Percentiles rank a stretch among this genome's conserved stretches.
Evolutionary conservation across 2,329 filamentous ascomycete species (phyloP).

Genomic region (Ophiostoma ips): DNA sequence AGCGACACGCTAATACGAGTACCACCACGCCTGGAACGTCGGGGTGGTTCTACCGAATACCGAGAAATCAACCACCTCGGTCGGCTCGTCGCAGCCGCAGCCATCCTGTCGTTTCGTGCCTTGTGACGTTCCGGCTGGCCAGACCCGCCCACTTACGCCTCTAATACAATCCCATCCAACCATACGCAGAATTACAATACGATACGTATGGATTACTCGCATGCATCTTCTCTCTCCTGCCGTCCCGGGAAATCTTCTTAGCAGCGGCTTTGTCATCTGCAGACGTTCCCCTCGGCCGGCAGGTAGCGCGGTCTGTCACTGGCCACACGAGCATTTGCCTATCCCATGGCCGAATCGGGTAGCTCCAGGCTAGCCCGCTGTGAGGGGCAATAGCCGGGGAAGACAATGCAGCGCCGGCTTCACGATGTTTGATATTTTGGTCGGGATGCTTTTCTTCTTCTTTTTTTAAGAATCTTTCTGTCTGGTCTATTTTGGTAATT

Average conservation of each 20-base stretch:
- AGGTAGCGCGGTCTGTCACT: neutral
- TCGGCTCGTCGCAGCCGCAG: neutral
- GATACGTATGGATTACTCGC: too few species aligned
- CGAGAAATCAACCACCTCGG: slow-evolving; percentile 1
- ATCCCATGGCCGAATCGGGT: slow-evolving; percentile 5
- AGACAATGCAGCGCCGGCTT: neutral
- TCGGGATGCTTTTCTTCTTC: neutral
- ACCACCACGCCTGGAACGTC: too few species aligned
- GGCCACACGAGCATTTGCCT: slow-evolving; percentile 1
- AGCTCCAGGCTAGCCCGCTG: neutral
- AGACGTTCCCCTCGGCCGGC: slow-evolving; percentile 18
- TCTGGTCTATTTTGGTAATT: too few species aligned
- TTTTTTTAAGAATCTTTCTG: too few species aligned
- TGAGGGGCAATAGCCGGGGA: slow-evolving; percentile 6
- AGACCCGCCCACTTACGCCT: neutral
- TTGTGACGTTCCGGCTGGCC: neutral
- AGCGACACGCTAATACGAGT: too few species aligned
- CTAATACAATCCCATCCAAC: too few species aligned
- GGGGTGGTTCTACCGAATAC: slow-evolving; percentile 1
- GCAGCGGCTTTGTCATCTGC: neutral
- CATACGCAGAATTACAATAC: too few species aligned
- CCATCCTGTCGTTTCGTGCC: neutral
- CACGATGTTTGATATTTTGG: neutral
- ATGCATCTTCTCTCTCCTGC: neutral
- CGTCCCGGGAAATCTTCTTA: slow-evolving; percentile 18